phyloP scores from a whole-genome alignment of 306 rosid genomes.

The Cucurbita maxima region DNA sequence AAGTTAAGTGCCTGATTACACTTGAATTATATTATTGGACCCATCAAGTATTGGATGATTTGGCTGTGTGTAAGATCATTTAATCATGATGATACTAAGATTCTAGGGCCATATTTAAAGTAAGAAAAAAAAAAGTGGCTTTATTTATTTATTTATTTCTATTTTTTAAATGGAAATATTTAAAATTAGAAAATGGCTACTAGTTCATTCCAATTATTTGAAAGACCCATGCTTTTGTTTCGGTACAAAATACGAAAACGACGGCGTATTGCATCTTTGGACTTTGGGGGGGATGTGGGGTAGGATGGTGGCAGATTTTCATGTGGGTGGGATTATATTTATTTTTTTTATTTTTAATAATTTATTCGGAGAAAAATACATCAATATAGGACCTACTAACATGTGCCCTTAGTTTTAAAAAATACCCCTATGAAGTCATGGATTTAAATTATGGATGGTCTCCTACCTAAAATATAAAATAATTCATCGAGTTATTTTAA shows the following conservation, averaged over 20 bases:
- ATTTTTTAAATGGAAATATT: not conserved
- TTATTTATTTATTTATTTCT: no score
- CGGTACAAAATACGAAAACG: not conserved
- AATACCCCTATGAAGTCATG: not conserved
- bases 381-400: slow-evolving; percentile 3
- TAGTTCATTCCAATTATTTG: not conserved
- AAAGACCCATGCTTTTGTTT: not conserved
- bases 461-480: not conserved
- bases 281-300: slow-evolving; percentile 5
- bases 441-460: not conserved
- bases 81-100: slow-evolving; percentile 4
- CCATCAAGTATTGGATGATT: slow-evolving; percentile 1
- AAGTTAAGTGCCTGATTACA: slow-evolving; percentile 4
- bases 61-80: slow-evolving; percentile 4
- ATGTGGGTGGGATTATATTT: not conserved
- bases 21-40: not conserved
- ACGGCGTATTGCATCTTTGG: slow-evolving; percentile 7
- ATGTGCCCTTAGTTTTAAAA: not conserved
- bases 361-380: not conserved
- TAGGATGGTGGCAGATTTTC: slow-evolving; percentile 1
- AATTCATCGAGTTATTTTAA: not conserved
- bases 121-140: not conserved
- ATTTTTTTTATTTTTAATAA: not conserved
- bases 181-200: not conserved
- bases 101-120: slow-evolving; percentile 1